phyloP scores from a whole-genome alignment of 2,329 filamentous ascomycete genomes.

The Talaromyces sp. region DNA sequence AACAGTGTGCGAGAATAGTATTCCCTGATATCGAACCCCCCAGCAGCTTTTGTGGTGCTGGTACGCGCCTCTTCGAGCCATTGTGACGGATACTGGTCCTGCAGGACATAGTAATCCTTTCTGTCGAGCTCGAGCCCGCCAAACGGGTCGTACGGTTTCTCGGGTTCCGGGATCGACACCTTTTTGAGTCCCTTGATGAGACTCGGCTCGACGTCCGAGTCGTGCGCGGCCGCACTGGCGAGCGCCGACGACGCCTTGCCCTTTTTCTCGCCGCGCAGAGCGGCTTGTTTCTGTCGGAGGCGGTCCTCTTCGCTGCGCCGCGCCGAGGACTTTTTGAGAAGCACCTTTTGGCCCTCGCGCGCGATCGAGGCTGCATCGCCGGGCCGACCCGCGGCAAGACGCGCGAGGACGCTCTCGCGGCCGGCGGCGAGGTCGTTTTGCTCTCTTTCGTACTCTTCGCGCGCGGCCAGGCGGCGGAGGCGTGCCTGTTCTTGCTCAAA shows the following conservation, averaged over 20 bases:
- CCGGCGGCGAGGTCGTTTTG: constrained; percentile 58
- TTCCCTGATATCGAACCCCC: constrained; percentile 77
- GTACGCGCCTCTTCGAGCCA: constrained; percentile 64
- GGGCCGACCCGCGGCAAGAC: constrained; percentile 57
- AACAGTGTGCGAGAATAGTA: constrained; percentile 77
- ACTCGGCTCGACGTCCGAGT: constrained; percentile 27
- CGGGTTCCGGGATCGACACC: constrained; percentile 53
- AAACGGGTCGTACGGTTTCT: constrained; percentile 83
- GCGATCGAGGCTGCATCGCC: constrained; percentile 54
- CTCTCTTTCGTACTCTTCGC: constrained; percentile 66
- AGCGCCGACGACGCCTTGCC: constrained; percentile 16
- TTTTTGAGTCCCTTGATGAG: constrained; percentile 76
- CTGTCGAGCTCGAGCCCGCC: constrained; percentile 61
- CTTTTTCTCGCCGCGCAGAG: constrained; percentile 29
- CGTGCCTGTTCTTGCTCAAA: constrained; percentile 63
- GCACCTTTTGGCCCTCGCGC: constrained; percentile 52
- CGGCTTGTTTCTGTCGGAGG: constrained; percentile 41
- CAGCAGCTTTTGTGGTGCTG: constrained; percentile 63
- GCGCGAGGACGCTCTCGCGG: constrained; percentile 64
- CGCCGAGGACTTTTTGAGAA: constrained; percentile 67
- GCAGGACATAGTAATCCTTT: constrained; percentile 64
- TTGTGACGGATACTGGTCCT: constrained; percentile 66
- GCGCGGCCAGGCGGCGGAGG: constrained; percentile 57
- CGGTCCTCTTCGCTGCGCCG: constrained; percentile 50
- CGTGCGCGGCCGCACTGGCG: constrained; percentile 16